Percentiles rank a stretch among this genome's conserved stretches.
phyloP scores from a whole-genome alignment of 2,329 filamentous ascomycete species.

The Cryphonectria carpinicola region DNA sequence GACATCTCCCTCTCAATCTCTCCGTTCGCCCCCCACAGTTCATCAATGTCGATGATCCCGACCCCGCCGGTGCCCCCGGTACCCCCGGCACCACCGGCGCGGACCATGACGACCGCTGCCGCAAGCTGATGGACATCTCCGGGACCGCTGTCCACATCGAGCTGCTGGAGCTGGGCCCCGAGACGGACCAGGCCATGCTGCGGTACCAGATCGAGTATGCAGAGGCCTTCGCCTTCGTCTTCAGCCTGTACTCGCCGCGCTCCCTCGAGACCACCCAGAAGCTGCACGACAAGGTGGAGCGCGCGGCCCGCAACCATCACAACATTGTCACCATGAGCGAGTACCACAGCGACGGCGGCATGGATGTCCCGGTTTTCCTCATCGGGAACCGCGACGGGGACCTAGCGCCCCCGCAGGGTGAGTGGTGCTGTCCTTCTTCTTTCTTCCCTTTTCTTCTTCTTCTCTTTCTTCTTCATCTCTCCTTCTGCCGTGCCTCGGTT shows the following conservation, averaged over 20 bases:
- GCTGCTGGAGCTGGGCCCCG: slow-evolving; percentile 28
- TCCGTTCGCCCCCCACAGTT: slow-evolving; percentile 19
- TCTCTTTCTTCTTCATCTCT: background rate
- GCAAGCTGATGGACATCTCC: slow-evolving; percentile 30
- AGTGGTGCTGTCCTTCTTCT: slow-evolving; percentile 4
- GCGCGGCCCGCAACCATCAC: slow-evolving; percentile 28
- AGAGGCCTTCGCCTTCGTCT: slow-evolving; percentile 29
- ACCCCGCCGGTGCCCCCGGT: background rate
- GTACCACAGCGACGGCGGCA: slow-evolving; percentile 23
- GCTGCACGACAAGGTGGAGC: slow-evolving; percentile 27
- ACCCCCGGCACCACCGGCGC: slow-evolving; percentile 8
- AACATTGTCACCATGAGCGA: slow-evolving; percentile 30
- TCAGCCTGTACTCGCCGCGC: slow-evolving; percentile 28
- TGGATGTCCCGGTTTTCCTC: slow-evolving; percentile 28
- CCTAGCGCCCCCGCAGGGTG: slow-evolving; percentile 28
- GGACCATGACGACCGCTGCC: slow-evolving; percentile 25
- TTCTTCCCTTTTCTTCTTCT: background rate
- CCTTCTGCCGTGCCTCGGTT: background rate
- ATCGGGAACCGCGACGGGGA: slow-evolving; percentile 29
- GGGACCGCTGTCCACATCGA: slow-evolving; percentile 24
- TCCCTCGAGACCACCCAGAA: slow-evolving; percentile 27
- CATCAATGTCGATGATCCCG: slow-evolving; percentile 25
- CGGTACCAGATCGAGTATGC: slow-evolving; percentile 30
- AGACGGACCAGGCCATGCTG: slow-evolving; percentile 29
- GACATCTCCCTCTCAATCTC: background rate